Conservation (phyloP, 257 asterid genomes). For the Cynanchum wilfordii region DNA sequence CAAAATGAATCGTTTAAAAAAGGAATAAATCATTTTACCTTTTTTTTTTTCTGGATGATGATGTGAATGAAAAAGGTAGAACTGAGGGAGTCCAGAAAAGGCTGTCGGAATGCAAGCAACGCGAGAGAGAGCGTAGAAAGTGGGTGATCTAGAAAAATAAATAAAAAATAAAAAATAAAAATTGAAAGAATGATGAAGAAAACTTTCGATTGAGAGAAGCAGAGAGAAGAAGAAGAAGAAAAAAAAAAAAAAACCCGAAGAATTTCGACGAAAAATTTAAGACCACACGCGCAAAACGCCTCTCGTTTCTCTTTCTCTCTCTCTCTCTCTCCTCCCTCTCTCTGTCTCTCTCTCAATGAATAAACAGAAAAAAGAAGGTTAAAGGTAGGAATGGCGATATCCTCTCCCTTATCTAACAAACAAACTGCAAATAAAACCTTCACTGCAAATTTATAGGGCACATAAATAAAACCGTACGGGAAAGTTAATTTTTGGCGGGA, state of each 20-base stretch:
- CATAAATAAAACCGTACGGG: no score
- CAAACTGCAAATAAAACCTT: background rate
- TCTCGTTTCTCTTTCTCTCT: background rate
- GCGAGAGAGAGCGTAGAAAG: constrained; percentile 21
- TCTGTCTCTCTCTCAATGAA: background rate
- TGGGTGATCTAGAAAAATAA: constrained; percentile 1
- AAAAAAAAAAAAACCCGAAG: no score
- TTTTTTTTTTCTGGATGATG: constrained; percentile 5
- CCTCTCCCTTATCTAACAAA: constrained; percentile 17
- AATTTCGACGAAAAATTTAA: background rate
- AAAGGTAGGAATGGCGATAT: background rate
- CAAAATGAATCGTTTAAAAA: background rate
- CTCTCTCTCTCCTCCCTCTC: no score
- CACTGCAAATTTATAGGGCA: no score
- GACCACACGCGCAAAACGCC: background rate
- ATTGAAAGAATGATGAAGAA: background rate
- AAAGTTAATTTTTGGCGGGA: no score
- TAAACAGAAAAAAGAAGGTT: no score
- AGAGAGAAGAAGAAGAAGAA: no score
- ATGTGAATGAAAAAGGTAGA: background rate
- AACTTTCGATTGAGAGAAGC: background rate
- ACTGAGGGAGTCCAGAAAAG: constrained; percentile 12
- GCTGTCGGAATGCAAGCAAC: constrained; percentile 9
- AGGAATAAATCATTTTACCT: background rate
- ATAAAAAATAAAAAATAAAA: background rate